Base-by-base conservation (phyloP, 768 basidiomycete species). In the Pleurotus tuber-regium region DNA sequence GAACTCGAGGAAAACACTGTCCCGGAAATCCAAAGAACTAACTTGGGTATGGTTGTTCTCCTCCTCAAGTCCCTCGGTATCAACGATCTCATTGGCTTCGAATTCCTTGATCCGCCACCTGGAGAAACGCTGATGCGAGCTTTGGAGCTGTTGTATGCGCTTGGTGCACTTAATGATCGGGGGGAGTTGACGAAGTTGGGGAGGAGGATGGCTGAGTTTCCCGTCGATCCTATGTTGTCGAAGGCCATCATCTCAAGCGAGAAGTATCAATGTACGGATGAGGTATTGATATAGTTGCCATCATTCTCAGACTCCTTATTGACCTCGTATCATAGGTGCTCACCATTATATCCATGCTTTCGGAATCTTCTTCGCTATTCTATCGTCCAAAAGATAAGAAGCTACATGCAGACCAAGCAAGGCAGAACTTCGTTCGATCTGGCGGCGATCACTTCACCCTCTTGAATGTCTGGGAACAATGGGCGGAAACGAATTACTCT, bases 341-440 rank as follows among this genome's bases (percentile, higher is more conserved):
- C 48, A 97, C 97, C 1, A 98, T 98, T 59, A 95, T 98, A 51
- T 82, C 95, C 1, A 98, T 98, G 96, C 77, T 99, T 10, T 92
- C 90, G 19, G 97, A 98, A 68, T 97, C 94, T 0, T 84, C 86
- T 0, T 97, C 96, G 2, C 75, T 99, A 25, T 93, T 98, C 66
- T 99, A 94, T 65, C 83, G 97, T 29, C 97, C 97, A 2, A 99
- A 98, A 71, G 96, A 98, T 74, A 99, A 98, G 75, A 95, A 93
- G 63, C 70, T 94, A 43, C 92, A 98, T 61, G 97, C 97, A 11
- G 96, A 99, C 62, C 94, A 98, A 71, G 97, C 97, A 3, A 83
- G 96, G 51, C 91, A 96, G 67, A 98, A 98, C 65, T 99, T 99
- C 64, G 86, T 95, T 52, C 92, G 92, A 43, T 76, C 90, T 0